These are phyloP conservation scores for Fusarium sp. DNA, from an alignment of 2,329 filamentous ascomycete species.

Conservation along the genomic window DNA sequence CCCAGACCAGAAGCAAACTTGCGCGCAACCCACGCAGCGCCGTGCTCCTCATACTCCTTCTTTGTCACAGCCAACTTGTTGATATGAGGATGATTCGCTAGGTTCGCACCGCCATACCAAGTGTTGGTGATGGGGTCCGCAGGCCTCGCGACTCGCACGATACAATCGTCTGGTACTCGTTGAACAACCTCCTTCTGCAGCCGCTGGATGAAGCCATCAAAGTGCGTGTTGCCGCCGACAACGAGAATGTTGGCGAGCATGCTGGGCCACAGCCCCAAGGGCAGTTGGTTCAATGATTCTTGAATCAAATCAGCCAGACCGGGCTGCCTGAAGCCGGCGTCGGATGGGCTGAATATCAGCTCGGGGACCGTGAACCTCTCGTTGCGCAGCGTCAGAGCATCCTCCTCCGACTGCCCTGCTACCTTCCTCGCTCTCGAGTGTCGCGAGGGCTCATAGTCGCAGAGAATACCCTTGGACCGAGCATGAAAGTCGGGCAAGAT, in stretches of 20 bases:
- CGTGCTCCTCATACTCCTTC: conserved; percentile 91
- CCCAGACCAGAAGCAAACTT: conserved; percentile 69
- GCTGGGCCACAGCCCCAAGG: conserved; percentile 86
- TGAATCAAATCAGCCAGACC: conserved; percentile 88
- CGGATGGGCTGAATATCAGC: conserved; percentile 87
- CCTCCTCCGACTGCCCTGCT: conserved; percentile 71
- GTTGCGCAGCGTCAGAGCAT: conserved; percentile 89
- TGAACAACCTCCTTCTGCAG: conserved; percentile 82
- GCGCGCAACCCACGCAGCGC: conserved; percentile 80
- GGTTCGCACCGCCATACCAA: conserved; percentile 87
- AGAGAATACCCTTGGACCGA: conserved; percentile 75
- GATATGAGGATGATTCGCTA: conserved; percentile 80
- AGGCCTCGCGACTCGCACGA: conserved; percentile 80
- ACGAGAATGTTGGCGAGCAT: conserved; percentile 90
- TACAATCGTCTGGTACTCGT: conserved; percentile 82
- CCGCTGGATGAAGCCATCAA: conserved; percentile 86
- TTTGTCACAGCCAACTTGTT: conserved; percentile 83
- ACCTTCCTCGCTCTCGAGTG: conserved; percentile 68
- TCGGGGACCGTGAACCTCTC: conserved; percentile 94
- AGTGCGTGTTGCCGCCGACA: conserved; percentile 86
- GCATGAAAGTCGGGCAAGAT: conserved; percentile 86
- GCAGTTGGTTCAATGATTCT: conserved; percentile 82
- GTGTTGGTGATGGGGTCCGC: conserved; percentile 83
- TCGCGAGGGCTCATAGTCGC: conserved; percentile 81
- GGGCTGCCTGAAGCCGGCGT: conserved; percentile 87